A percentile compares a stretch with the other conserved stretches of the same genome.
phyloP scores from a whole-genome alignment of 2,329 filamentous ascomycete genomes.

The Colletotrichum scovillei region DNA sequence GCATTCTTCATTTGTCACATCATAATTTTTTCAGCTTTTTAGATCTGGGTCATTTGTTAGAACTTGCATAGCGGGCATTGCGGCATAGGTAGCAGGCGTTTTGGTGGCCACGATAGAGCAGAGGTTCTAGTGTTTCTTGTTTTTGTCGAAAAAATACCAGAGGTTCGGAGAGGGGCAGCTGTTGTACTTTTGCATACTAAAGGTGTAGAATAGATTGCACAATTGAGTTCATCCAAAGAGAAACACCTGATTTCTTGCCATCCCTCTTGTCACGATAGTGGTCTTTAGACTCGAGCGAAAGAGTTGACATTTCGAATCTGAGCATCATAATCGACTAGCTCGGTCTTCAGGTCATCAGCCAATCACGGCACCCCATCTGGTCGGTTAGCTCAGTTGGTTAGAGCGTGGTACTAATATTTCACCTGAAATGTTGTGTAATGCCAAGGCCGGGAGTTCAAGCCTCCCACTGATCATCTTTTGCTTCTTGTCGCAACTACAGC shows the following conservation, averaged over 20 bases:
- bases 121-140: not conserved
- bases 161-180: not conserved
- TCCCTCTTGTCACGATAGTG: too few species aligned
- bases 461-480: slow-evolving; percentile 33
- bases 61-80: not conserved
- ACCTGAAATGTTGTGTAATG: slow-evolving; percentile 23
- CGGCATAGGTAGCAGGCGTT: not conserved
- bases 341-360: not conserved
- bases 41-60: not conserved
- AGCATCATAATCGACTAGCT: too few species aligned
- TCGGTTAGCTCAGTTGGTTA: slow-evolving; percentile 37
- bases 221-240: not conserved
- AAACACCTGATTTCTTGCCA: not conserved
- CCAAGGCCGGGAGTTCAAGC: slow-evolving; percentile 36
- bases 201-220: not conserved
- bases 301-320: too few species aligned
- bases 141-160: not conserved
- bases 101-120: not conserved
- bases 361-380: not conserved
- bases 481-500: not conserved
- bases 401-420: slow-evolving; percentile 36
- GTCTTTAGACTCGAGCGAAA: too few species aligned
- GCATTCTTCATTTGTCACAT: not conserved
- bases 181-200: not conserved
- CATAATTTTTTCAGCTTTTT: not conserved